Evolutionary conservation across 2,329 filamentous ascomycete species (phyloP).

Genomic region (Aspergillus cejpii): DNA sequence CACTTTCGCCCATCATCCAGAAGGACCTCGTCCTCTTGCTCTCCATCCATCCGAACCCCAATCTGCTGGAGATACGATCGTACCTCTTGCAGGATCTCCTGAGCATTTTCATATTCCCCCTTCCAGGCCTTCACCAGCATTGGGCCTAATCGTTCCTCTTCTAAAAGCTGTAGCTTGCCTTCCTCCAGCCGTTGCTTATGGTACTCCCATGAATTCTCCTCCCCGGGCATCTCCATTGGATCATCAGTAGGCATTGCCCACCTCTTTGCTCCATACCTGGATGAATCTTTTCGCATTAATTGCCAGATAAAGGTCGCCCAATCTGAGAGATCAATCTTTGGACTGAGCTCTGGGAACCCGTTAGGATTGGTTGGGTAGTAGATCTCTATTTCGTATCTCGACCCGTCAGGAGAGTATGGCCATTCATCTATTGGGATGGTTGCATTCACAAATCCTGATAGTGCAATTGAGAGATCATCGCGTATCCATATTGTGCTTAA

Average conservation of each 20-base stretch:
- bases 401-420: conserved; percentile 2
- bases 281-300: background rate
- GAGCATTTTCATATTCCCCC: conserved; percentile 7
- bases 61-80: conserved; percentile 5
- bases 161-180: conserved; percentile 7
- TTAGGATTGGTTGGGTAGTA: conserved; percentile 1
- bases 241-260: conserved; percentile 1
- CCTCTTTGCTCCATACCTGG: background rate
- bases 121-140: conserved; percentile 7
- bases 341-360: background rate
- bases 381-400: conserved; percentile 1
- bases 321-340: conserved; percentile 5
- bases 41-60: background rate
- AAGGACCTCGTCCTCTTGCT: conserved; percentile 6
- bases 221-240: background rate
- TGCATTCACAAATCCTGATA: conserved; percentile 1
- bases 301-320: conserved; percentile 5
- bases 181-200: conserved; percentile 1
- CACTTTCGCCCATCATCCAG: conserved; percentile 4
- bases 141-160: conserved; percentile 1
- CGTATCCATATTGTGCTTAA: conserved; percentile 3
- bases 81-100: conserved; percentile 6
- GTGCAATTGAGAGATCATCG: conserved; percentile 4
- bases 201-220: conserved; percentile 1
- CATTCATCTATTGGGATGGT: conserved; percentile 6